A percentile compares a stretch with the other conserved stretches of the same genome.
Evolutionary conservation across 2,329 filamentous ascomycete genomes (phyloP).

Genomic region (Berkeleyomyces rouxiae): DNA sequence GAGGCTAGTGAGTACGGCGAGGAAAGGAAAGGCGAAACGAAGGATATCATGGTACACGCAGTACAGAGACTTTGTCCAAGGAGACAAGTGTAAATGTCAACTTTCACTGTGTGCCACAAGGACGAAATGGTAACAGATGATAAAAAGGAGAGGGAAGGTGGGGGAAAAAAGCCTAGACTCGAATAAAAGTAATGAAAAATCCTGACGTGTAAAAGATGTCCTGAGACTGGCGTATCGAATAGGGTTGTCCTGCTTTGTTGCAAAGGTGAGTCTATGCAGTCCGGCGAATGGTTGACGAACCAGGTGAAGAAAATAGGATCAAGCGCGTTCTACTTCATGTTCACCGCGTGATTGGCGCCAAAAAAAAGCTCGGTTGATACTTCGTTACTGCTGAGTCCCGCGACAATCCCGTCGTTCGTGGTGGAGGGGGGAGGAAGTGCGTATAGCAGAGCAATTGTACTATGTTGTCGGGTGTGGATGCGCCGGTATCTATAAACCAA

Average conservation of each 20-base stretch:
- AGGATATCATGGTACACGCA: neutral
- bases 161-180: neutral
- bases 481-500: neutral
- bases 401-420: neutral
- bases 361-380: neutral
- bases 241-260: constrained; percentile 1
- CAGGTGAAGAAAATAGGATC: neutral
- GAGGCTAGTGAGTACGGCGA: too few species aligned
- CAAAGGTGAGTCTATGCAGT: constrained; percentile 5
- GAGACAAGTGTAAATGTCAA: neutral
- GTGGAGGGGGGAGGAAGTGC: neutral
- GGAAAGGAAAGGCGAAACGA: too few species aligned
- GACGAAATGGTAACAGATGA: neutral
- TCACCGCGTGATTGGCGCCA: neutral
- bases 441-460: neutral
- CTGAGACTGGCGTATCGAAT: neutral
- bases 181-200: neutral
- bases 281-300: constrained; percentile 2
- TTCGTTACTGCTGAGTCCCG: neutral
- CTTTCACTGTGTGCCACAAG: neutral
- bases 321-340: neutral
- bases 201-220: neutral
- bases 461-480: neutral
- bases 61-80: too few species aligned
- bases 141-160: neutral